Evolutionary conservation across 2,329 filamentous ascomycete genomes (phyloP).

Genomic region (Ascochyta lentis): DNA sequence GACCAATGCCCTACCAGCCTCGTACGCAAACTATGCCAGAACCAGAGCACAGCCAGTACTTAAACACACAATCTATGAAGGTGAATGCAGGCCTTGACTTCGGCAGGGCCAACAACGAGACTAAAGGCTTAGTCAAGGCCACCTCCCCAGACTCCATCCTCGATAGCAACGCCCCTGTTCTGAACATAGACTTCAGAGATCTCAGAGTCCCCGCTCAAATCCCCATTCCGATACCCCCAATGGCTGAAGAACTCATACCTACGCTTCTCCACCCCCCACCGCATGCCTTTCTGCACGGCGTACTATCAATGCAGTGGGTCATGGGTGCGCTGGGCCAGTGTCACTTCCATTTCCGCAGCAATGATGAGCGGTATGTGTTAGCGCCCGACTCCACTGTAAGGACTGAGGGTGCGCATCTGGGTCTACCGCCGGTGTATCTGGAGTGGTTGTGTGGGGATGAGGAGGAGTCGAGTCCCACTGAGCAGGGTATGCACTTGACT

Average conservation of each 20-base stretch:
- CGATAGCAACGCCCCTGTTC: not conserved
- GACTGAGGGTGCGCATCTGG: constrained; percentile 13
- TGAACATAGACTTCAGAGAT: constrained; percentile 8
- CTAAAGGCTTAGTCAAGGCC: not conserved
- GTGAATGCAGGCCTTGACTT: constrained; percentile 20
- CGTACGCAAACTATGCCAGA: not conserved
- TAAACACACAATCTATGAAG: constrained; percentile 22
- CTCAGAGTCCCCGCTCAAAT: not conserved
- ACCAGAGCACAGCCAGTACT: constrained; percentile 16
- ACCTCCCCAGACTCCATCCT: not conserved
- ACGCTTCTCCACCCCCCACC: constrained; percentile 22
- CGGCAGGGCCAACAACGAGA: not conserved
- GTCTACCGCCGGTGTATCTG: constrained; percentile 24
- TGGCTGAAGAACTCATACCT: constrained; percentile 6
- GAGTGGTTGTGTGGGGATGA: constrained; percentile 34
- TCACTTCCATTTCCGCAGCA: constrained; percentile 23
- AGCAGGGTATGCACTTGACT: constrained; percentile 27
- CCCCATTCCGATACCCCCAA: not conserved
- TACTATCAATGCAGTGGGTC: constrained; percentile 30
- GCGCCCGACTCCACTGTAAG: constrained; percentile 1
- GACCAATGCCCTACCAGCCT: not conserved
- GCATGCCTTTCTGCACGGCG: constrained; percentile 26
- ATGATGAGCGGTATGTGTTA: constrained; percentile 27
- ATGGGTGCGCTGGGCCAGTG: constrained; percentile 7
- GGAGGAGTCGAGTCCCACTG: constrained; percentile 12